These are phyloP conservation scores for Chamaecyparis obtusa DNA, from an alignment of 75 land plant genomes.

Conservation along the genomic window DNA sequence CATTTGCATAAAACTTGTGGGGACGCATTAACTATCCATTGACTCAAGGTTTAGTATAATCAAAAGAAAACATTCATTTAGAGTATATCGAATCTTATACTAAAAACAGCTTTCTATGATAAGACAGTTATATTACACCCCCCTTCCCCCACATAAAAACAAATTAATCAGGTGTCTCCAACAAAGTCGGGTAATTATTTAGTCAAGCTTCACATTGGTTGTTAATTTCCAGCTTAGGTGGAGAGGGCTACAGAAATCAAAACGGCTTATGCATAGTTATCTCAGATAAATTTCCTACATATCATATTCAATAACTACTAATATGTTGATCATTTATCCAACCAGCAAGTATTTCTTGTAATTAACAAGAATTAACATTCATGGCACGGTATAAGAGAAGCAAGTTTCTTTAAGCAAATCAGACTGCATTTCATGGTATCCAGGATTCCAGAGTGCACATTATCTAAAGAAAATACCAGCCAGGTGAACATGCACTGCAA, in stretches of 20 bases:
- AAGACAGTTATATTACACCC: neutral
- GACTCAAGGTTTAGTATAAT: neutral
- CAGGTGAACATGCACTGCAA: neutral
- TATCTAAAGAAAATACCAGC: neutral
- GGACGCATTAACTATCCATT: too few species aligned
- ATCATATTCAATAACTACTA: neutral
- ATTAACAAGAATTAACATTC: neutral
- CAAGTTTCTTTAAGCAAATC: neutral
- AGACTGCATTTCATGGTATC: neutral
- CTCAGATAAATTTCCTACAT: neutral
- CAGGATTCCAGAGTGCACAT: neutral
- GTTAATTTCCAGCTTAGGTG: neutral
- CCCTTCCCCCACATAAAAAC: neutral
- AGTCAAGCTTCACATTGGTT: neutral
- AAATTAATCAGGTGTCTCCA: neutral
- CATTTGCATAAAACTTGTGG: neutral
- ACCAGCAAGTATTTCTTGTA: neutral
- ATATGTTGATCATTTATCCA: neutral
- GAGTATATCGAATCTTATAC: neutral
- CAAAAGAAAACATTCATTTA: neutral
- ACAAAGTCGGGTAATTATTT: neutral
- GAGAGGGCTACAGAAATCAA: neutral
- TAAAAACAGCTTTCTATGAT: neutral
- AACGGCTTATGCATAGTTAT: too few species aligned
- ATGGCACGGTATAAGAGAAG: neutral